These are phyloP conservation scores for Tanacetum coccineum DNA, from an alignment of 129 eudicot genomes.

Conservation along the genomic window DNA sequence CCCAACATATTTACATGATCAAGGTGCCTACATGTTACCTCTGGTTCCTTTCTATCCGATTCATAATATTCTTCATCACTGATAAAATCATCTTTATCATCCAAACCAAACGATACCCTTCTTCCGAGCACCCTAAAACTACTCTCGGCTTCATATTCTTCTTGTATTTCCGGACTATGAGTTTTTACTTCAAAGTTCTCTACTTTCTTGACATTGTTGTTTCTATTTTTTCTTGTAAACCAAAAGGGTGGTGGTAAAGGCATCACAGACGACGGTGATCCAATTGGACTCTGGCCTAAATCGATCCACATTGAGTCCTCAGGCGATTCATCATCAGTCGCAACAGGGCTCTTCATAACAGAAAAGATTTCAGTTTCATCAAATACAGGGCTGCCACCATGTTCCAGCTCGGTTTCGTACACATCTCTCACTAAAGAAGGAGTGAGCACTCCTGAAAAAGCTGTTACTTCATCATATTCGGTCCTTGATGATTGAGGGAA, in stretches of 20 bases:
- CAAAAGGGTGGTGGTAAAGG: constrained; percentile 66
- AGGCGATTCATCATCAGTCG: constrained; percentile 70
- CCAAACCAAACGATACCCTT: constrained; percentile 43
- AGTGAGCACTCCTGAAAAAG: constrained; percentile 80
- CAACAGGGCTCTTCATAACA: constrained; percentile 79
- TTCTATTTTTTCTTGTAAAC: constrained; percentile 56
- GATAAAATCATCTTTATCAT: constrained; percentile 51
- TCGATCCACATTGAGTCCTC: constrained; percentile 91
- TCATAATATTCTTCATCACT: constrained; percentile 61
- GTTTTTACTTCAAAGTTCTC: constrained; percentile 43
- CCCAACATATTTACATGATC: constrained; percentile 94
- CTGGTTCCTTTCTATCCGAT: constrained; percentile 65
- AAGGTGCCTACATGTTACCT: constrained; percentile 71
- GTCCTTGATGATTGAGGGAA: constrained; percentile 43
- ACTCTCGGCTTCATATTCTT: constrained; percentile 73
- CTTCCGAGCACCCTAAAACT: constrained; percentile 69
- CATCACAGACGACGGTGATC: constrained; percentile 46
- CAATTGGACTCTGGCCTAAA: constrained; percentile 82
- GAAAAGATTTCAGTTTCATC: constrained; percentile 74
- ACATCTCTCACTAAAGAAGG: constrained; percentile 76
- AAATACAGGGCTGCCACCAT: constrained; percentile 68
- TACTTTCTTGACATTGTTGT: constrained; percentile 35
- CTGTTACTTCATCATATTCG: constrained; percentile 55
- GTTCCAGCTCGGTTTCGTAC: constrained; percentile 64
- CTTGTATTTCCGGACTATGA: constrained; percentile 61